These are phyloP conservation scores for Pisolithus thermaeus DNA, from an alignment of 1,284 basidiomycete species.

Conservation along the genomic window DNA sequence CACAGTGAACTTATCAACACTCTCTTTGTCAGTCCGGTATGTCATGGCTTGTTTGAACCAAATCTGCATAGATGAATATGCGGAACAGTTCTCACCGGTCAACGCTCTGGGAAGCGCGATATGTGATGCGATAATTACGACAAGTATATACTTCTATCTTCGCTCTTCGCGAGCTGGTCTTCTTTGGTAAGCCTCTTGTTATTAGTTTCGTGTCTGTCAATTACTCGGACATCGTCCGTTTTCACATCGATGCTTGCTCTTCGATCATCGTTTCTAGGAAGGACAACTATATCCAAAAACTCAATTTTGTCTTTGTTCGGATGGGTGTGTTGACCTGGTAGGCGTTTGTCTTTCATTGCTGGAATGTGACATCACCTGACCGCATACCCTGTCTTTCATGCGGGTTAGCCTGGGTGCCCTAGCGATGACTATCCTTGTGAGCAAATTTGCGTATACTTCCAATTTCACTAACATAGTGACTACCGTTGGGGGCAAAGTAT, in stretches of 20 bases:
- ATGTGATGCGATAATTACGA: conserved; percentile 18
- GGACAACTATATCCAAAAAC: conserved; percentile 8
- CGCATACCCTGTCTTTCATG: neutral
- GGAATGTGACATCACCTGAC: neutral
- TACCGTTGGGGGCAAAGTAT: conserved; percentile 8
- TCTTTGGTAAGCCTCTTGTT: conserved; percentile 8
- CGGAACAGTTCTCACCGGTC: conserved; percentile 6
- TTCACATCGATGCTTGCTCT: neutral
- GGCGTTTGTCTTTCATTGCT: neutral
- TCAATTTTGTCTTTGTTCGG: conserved; percentile 18
- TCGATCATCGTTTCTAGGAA: neutral
- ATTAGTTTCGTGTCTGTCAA: neutral
- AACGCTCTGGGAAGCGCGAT: conserved; percentile 9
- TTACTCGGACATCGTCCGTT: neutral
- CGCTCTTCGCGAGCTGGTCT: conserved; percentile 9
- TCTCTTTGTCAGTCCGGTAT: too few species aligned
- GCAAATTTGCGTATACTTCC: neutral
- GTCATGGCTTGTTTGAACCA: too few species aligned
- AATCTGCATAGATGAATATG: neutral
- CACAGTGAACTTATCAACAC: too few species aligned
- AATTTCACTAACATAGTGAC: neutral
- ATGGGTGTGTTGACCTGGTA: conserved; percentile 23
- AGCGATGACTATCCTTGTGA: conserved; percentile 11
- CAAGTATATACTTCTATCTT: conserved; percentile 18
- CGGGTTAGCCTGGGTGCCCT: conserved; percentile 12